phyloP scores from a whole-genome alignment of 371 early-diverging fungal species.

The Coemansia sp. region DNA sequence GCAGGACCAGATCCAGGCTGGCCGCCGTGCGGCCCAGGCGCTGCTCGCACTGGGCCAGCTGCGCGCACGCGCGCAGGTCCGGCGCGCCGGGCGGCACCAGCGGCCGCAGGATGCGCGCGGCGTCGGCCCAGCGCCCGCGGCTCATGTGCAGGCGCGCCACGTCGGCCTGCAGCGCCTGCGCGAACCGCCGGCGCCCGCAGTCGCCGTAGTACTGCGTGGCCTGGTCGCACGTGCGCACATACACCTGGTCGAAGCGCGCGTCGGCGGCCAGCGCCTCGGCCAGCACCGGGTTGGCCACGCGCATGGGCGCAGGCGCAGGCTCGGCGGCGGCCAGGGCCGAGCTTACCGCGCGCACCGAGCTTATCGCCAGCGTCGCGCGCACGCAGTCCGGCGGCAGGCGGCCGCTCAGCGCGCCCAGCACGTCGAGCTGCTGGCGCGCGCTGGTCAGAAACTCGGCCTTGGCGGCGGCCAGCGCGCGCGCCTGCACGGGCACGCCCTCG shows the following conservation, averaged over 20 bases:
- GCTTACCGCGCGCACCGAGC: background rate
- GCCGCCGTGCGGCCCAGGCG: constrained; percentile 11
- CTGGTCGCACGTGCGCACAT: constrained; percentile 50
- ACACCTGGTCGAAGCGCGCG: constrained; percentile 48
- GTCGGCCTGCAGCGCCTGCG: constrained; percentile 46
- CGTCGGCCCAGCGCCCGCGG: constrained; percentile 42
- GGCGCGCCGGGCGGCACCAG: constrained; percentile 24
- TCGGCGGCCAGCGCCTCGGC: constrained; percentile 39
- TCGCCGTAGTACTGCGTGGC: constrained; percentile 50
- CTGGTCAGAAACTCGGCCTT: constrained; percentile 51
- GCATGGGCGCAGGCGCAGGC: background rate
- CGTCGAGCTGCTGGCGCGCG: constrained; percentile 47
- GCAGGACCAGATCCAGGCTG: constrained; percentile 17
- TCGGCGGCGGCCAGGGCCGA: background rate
- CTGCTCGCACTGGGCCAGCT: constrained; percentile 38
- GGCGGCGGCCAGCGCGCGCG: constrained; percentile 30
- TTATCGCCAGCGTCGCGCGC: constrained; percentile 10
- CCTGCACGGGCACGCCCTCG: constrained; percentile 35
- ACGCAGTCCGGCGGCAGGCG: constrained; percentile 28
- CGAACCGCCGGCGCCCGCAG: constrained; percentile 44
- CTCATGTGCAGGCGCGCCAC: constrained; percentile 44
- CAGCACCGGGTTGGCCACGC: constrained; percentile 42
- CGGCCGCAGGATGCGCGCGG: constrained; percentile 30
- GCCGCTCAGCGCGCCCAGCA: constrained; percentile 30
- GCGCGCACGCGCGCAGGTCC: constrained; percentile 18